Conservation (phyloP, 768 basidiomycete species). For the Inosperma sp. region DNA sequence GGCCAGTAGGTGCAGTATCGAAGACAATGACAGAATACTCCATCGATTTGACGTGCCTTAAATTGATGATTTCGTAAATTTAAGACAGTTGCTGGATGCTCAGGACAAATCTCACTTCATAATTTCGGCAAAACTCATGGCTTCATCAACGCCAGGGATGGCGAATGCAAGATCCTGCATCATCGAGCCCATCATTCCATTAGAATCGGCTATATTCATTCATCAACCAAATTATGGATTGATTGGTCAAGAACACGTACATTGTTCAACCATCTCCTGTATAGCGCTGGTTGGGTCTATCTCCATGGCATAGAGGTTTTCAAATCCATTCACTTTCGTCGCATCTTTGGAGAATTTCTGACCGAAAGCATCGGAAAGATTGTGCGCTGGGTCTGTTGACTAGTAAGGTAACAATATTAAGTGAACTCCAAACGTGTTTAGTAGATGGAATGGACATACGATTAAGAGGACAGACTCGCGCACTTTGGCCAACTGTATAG, state of each 20-base stretch:
- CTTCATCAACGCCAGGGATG: slow-evolving; percentile 98
- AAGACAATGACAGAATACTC: slow-evolving; percentile 99
- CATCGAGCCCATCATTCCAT: slow-evolving; percentile 97
- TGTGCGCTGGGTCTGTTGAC: slow-evolving; percentile 99
- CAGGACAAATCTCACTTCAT: slow-evolving; percentile 99
- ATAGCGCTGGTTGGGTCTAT: slow-evolving; percentile 98
- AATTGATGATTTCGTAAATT: slow-evolving; percentile 2
- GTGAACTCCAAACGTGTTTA: neutral
- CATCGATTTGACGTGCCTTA: slow-evolving; percentile 99
- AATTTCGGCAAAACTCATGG: slow-evolving; percentile 99
- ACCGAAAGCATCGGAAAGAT: slow-evolving; percentile 95
- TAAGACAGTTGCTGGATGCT: neutral
- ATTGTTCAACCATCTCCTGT: slow-evolving; percentile 98
- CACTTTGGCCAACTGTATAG: slow-evolving; percentile 88
- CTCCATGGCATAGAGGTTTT: slow-evolving; percentile 98
- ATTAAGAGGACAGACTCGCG: slow-evolving; percentile 97
- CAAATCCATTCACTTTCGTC: slow-evolving; percentile 95
- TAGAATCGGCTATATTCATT: slow-evolving; percentile 62
- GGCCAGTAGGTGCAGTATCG: slow-evolving; percentile 97
- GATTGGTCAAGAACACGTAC: slow-evolving; percentile 40
- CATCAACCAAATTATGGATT: slow-evolving; percentile 5
- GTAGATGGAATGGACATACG: slow-evolving; percentile 45
- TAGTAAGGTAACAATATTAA: slow-evolving; percentile 27
- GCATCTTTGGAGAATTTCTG: slow-evolving; percentile 99
- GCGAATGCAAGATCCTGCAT: slow-evolving; percentile 99